phyloP scores from a whole-genome alignment of 2,329 filamentous ascomycete species.

The Chalaropsis ovoidea region DNA sequence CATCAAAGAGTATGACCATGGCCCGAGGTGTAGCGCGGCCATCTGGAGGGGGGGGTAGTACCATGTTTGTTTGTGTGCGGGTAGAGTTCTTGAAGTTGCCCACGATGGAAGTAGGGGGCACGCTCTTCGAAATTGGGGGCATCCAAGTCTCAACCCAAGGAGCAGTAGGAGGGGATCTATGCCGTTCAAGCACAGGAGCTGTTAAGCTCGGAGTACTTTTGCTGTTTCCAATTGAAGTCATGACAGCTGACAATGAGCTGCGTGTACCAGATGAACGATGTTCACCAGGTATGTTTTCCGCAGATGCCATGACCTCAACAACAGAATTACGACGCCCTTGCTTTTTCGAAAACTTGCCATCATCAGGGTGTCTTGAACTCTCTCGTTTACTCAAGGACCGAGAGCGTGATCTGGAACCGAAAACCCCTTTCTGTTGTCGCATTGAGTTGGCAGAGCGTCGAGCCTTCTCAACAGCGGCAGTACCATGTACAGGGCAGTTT shows the following conservation, averaged over 20 bases:
- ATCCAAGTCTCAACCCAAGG: conserved; percentile 25
- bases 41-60: neutral
- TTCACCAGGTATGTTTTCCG: too few species aligned
- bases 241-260: neutral
- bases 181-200: conserved; percentile 3
- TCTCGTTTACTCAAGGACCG: neutral
- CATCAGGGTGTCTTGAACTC: neutral
- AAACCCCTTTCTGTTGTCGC: neutral
- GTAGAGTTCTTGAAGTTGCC: neutral
- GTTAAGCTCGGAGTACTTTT: conserved; percentile 12
- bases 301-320: neutral
- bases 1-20: conserved; percentile 16
- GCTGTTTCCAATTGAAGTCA: neutral
- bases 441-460: neutral
- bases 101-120: neutral
- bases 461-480: neutral
- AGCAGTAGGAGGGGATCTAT: neutral
- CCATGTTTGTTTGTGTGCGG: neutral
- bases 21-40: conserved; percentile 17
- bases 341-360: too few species aligned
- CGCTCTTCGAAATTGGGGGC: conserved; percentile 18
- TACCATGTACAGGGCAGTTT: conserved; percentile 25
- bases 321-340: neutral
- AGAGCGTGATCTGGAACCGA: neutral
- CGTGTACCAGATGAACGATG: too few species aligned